Evolutionary conservation across 2,329 filamentous ascomycete genomes (phyloP).

Genomic region (Leptographium radiaticola): DNA sequence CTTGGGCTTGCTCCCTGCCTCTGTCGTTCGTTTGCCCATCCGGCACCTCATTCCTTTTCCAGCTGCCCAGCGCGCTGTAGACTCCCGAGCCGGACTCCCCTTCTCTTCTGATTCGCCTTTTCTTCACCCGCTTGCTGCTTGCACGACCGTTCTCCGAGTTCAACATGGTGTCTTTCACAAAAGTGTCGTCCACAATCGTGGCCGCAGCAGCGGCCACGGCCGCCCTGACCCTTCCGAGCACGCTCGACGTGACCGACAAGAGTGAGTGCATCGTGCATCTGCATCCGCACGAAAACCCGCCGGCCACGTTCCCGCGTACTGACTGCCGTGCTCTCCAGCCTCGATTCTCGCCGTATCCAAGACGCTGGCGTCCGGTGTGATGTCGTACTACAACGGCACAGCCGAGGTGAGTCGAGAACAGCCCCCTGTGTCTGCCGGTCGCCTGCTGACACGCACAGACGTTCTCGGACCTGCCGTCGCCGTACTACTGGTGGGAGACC

Average conservation of each 20-base stretch:
- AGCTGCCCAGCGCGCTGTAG: neutral
- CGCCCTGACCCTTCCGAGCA: slow-evolving; percentile 1
- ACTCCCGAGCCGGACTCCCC: neutral
- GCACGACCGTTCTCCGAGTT: neutral
- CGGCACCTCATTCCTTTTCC: neutral
- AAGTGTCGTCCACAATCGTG: neutral
- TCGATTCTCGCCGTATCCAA: slow-evolving; percentile 50
- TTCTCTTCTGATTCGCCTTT: neutral
- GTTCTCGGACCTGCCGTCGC: slow-evolving; percentile 49
- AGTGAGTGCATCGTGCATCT: neutral
- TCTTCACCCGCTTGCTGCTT: neutral
- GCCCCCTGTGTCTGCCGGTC: neutral
- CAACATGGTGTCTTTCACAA: neutral
- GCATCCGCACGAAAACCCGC: too few relatives aligned
- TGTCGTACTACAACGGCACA: slow-evolving; percentile 51
- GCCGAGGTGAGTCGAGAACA: slow-evolving; percentile 18
- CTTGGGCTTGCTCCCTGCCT: neutral
- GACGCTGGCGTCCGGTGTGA: slow-evolving; percentile 45
- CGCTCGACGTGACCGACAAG: slow-evolving; percentile 1
- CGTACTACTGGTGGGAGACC: slow-evolving; percentile 58
- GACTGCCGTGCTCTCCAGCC: slow-evolving; percentile 22
- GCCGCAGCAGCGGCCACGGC: neutral
- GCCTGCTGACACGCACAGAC: slow-evolving; percentile 21
- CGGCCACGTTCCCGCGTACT: neutral
- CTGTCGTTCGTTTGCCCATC: neutral